A percentile compares a stretch with the other conserved stretches of the same genome.
Conservation (phyloP, 371 early-diverging fungal species). For the Batkoa obscura region DNA sequence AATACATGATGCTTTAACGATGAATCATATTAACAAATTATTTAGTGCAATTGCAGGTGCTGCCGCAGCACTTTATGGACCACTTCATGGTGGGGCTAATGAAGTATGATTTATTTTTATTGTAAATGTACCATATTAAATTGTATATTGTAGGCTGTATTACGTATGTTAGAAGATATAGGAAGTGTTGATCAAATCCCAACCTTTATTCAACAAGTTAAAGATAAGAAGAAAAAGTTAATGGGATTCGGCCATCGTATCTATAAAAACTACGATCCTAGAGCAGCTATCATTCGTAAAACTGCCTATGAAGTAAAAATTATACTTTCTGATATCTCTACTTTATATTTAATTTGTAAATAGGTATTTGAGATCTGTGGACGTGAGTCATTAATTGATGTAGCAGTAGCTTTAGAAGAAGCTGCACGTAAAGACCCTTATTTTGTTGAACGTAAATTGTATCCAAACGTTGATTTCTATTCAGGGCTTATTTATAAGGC, state of each 20-base stretch:
- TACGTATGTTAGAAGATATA: constrained; percentile 31
- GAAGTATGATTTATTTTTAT: constrained; percentile 13
- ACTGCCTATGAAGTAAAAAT: constrained; percentile 28
- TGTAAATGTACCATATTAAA: constrained; percentile 13
- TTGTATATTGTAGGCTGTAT: constrained; percentile 16
- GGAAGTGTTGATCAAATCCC: constrained; percentile 25
- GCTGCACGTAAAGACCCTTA: constrained; percentile 24
- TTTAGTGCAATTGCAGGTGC: constrained; percentile 11
- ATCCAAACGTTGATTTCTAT: constrained; percentile 39
- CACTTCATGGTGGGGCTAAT: constrained; percentile 33
- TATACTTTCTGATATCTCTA: too few species aligned
- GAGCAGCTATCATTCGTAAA: constrained; percentile 22
- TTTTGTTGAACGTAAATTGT: constrained; percentile 30
- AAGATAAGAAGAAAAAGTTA: constrained; percentile 25
- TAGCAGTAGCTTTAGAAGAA: constrained; percentile 28
- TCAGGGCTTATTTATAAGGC: constrained; percentile 25
- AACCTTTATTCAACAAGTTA: constrained; percentile 23
- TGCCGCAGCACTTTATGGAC: constrained; percentile 22
- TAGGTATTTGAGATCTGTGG: constrained; percentile 34
- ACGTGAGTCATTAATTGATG: constrained; percentile 26
- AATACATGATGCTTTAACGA: constrained; percentile 1
- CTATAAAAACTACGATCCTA: constrained; percentile 32
- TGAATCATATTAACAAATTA: neutral
- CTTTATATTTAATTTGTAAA: neutral
- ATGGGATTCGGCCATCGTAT: constrained; percentile 37